These are phyloP conservation scores for Fomitopsis pinicola DNA, from an alignment of 1,284 basidiomycete genomes.

Conservation along the genomic window DNA sequence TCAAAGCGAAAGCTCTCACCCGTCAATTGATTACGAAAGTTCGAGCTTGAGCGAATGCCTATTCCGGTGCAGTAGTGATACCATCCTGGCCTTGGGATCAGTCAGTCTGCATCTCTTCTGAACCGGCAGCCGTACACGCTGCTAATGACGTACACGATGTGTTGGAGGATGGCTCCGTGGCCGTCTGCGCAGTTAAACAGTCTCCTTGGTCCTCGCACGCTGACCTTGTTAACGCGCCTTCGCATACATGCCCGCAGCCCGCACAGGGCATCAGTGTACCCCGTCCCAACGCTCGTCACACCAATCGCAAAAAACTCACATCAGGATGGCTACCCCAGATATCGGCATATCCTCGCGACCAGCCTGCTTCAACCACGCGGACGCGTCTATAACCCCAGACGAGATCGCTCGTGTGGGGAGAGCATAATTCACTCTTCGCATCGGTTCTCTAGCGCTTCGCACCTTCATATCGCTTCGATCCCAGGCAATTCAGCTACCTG, in stretches of 20 bases:
- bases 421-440: not conserved
- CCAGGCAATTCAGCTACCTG: not conserved
- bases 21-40: too few species aligned
- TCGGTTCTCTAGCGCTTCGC: not conserved
- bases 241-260: not conserved
- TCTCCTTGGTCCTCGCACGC: not conserved
- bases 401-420: not conserved
- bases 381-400: not conserved
- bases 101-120: too few species aligned
- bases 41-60: too few species aligned
- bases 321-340: not conserved
- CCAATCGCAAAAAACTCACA: not conserved
- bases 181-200: not conserved
- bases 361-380: not conserved
- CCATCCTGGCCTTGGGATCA: not conserved
- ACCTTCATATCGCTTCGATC: not conserved
- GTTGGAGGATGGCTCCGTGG: not conserved
- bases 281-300: not conserved
- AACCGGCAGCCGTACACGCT: not conserved
- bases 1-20: too few species aligned
- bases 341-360: not conserved
- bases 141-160: not conserved
- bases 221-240: not conserved
- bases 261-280: not conserved
- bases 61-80: not conserved